Conservation (phyloP, 192 early-diverging fungal species). For the Gorgonomyces haynaldii region DNA sequence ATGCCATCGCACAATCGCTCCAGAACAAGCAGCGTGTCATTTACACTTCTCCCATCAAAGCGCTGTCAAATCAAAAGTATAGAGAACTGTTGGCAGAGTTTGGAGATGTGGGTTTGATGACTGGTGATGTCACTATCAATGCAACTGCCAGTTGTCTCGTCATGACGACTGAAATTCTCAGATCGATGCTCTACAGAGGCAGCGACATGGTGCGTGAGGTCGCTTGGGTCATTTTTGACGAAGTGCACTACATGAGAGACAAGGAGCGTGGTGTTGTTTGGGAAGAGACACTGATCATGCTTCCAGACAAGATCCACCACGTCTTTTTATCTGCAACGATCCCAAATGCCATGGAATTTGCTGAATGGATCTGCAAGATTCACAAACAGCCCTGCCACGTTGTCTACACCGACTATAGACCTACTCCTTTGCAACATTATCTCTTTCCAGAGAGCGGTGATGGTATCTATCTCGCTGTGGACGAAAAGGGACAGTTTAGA, state of each 20-base stretch:
- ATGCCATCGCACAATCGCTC: constrained; percentile 86
- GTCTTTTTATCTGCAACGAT: constrained; percentile 97
- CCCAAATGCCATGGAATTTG: constrained; percentile 97
- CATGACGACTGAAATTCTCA: constrained; percentile 98
- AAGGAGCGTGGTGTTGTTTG: constrained; percentile 93
- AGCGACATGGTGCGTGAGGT: constrained; percentile 94
- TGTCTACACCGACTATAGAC: constrained; percentile 94
- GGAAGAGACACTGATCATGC: constrained; percentile 95
- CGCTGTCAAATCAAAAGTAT: constrained; percentile 97
- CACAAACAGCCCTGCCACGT: constrained; percentile 97
- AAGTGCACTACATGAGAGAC: constrained; percentile 98
- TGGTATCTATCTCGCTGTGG: constrained; percentile 91
- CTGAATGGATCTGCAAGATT: constrained; percentile 93
- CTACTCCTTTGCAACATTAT: constrained; percentile 95
- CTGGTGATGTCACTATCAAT: constrained; percentile 96
- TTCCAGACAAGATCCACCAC: constrained; percentile 67
- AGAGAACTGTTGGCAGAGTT: constrained; percentile 90
- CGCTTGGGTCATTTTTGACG: constrained; percentile 96
- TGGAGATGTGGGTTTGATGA: constrained; percentile 97
- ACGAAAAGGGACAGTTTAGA: constrained; percentile 87
- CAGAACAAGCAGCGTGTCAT: constrained; percentile 86
- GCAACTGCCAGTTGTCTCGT: constrained; percentile 84
- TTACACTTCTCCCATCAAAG: constrained; percentile 96
- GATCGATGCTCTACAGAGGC: constrained; percentile 94
- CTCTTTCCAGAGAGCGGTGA: constrained; percentile 82